phyloP scores from a whole-genome alignment of 2,329 filamentous ascomycete genomes.

The Onygenales sp. region DNA sequence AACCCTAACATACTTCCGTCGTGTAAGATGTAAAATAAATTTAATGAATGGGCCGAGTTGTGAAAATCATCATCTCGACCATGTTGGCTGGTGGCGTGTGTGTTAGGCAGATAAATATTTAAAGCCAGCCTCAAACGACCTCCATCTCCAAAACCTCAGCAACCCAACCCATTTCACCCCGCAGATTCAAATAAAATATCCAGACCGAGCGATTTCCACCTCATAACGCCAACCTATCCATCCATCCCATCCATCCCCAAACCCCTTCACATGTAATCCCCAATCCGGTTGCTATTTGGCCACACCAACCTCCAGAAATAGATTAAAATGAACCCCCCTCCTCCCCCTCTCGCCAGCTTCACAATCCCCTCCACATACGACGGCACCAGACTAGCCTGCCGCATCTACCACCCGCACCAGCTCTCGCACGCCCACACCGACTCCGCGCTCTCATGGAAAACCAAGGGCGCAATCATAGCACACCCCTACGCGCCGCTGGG shows the following conservation, averaged over 20 bases:
- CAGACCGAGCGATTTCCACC: no score
- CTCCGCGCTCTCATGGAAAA: constrained; percentile 19
- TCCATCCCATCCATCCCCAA: not conserved
- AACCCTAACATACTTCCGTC: no score
- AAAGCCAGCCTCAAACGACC: no score
- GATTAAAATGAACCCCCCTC: constrained; percentile 31
- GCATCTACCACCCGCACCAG: constrained; percentile 61
- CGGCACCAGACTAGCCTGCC: constrained; percentile 64
- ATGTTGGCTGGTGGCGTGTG: no score
- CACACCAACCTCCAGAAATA: constrained; percentile 17
- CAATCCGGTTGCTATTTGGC: not conserved
- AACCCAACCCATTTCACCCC: no score
- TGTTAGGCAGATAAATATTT: no score
- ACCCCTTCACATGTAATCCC: not conserved
- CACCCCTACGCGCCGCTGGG: constrained; percentile 89
- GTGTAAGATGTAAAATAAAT: no score
- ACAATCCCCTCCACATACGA: constrained; percentile 80
- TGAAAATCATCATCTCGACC: no score
- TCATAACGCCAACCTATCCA: no score
- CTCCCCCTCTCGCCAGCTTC: constrained; percentile 42
- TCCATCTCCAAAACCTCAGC: no score
- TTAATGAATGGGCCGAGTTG: no score
- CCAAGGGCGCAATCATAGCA: constrained; percentile 58
- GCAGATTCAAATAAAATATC: no score
- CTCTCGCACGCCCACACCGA: constrained; percentile 10